Evolutionary conservation across 2,329 filamentous ascomycete species (phyloP), one percentile per base, ranked within the genome.

Genomic region (Emergomyces orientalis): DNA sequence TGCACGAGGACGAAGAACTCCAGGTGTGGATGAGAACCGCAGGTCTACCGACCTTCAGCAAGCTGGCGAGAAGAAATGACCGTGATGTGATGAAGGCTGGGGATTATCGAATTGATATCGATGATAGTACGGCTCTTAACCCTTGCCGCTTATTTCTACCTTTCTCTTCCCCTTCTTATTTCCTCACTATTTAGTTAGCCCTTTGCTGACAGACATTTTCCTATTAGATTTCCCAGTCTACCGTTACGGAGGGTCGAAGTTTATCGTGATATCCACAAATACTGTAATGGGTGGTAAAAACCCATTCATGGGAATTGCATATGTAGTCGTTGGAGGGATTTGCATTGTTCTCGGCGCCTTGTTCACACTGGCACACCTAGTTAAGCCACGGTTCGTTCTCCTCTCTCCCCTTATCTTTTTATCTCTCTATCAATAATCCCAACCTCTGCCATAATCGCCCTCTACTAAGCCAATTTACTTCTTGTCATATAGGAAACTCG

Each of bases 21-120:
- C 92, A 97, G 77, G 92, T 97, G 27, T 99, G 94, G 94, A 99
- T 99, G 94, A 87, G 94, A 69, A 96, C 95, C 1, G 94, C 94
- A 30, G 94, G 93, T 63, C 79, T 97, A 70, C 94, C 94, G 0
- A 88, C 88, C 5, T 99, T 99, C 74, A 96, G 90, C 83, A 99
- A 99, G 79, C 81, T 99, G 56, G 90, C 91, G 55, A 84, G 88
- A 75, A 84, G 91, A 64, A 97, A 97, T 72, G 88, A 96, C 72
- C 80, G 80, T 0, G 78, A 82, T 1, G 73, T 78, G 0, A 88
- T 99, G 88, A 70, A 73, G 41, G 72, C 78, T 19, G 94, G 93
- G 34, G 84, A 78, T 25, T 99, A 99, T 74, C 79, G 85, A 65
- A 78, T 99, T 61, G 80, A 88, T 60, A 88, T 97, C 66, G 81